Evolutionary conservation across 106 monocot genomes (phyloP), one percentile per base, ranked within the genome.

Genomic region (Phalaenopsis aphrodite): DNA sequence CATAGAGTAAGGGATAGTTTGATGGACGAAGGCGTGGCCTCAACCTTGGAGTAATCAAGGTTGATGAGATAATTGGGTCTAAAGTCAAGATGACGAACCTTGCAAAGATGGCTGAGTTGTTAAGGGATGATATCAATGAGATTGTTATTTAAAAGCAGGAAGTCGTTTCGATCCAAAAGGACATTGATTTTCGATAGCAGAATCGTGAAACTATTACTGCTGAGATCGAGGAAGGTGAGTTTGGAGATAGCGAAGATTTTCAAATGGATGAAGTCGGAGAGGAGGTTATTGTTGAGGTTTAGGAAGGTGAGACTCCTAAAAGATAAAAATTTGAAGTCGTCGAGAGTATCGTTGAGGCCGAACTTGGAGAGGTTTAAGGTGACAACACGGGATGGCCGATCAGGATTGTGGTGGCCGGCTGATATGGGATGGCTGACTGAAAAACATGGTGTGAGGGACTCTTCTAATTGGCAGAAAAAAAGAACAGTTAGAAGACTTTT

Each of bases 141-240:
- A 79, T 93, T 91, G 85, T 93, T 96, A 79, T 93, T 87, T 83
- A 84, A 91, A 56, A 96, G 11, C 10, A 85, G 75, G 19, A 96
- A 80, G 81, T 73, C 77, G 19, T 30, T 57, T 76, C 93, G 87
- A 0, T 57, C 19, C 5, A 87, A 77, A 41, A 91, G 81, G 41
- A 87, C 84, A 6, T 90, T 90, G 37, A 96, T 79, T 12, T 79
- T 23, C 18, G 76, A 81, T 9, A 93, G 91, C 30, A 96, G 90
- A 17, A 83, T 5, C 89, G 83, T 10, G 52, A 66, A 75, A 83
- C 79, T 85, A 19, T 96, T 96, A 1, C 88, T 85, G 67, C 88
- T 89, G 68, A 96, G 80, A 52, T 47, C 49, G 18, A 74, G 39
- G 86, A 80, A 84, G 15, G 72, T 73, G 21, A 96, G 84, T 12